Evolutionary conservation across 352 stramenopile genomes (phyloP), one percentile per base, ranked within the genome.

Genomic region (Achlya hypogyna): DNA sequence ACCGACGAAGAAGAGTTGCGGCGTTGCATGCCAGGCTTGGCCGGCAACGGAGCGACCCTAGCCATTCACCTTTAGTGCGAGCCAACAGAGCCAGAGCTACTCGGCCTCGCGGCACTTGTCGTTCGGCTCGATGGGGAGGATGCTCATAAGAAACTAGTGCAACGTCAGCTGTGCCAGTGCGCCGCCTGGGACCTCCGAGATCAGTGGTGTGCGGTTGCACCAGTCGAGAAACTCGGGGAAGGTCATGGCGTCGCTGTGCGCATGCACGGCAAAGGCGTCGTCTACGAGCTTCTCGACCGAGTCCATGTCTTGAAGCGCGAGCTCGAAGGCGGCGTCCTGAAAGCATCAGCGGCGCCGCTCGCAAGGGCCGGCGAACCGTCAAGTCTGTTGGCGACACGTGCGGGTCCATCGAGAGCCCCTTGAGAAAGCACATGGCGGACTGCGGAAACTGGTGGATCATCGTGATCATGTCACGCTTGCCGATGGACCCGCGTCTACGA

Each of bases 161-260:
- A 38, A 63, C 51, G 20, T 59, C 38, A 28, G 45, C 54, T 42
- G 38, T 27, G 22, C 0, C 10, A 3, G 0, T 18, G 22, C 2
- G 1, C 10, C 4, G 32, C 9, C 27, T 12, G 31, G 20, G 71
- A 93, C 84, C 35, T 90, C 85, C 0, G 77, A 79, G 64, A 93
- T 81, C 8, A 81, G 81, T 0, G 88, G 86, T 5, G 82, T 93
- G 63, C 73, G 76, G 52, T 91, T 80, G 68, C 89, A 92, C 86
- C 87, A 96, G 22, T 81, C 75, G 52, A 78, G 82, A 67, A 97
- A 96, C 54, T 95, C 77, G 9, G 96, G 84, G 65, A 94, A 96
- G 29, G 69, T 93, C 22, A 98, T 82, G 23, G 75, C 84, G 2
- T 79, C 20, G 9, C 72, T 65, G 5, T 74, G 35, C 49, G 52